Conservation (phyloP, 129 eudicot genomes). For the Flaveria bidentis region DNA sequence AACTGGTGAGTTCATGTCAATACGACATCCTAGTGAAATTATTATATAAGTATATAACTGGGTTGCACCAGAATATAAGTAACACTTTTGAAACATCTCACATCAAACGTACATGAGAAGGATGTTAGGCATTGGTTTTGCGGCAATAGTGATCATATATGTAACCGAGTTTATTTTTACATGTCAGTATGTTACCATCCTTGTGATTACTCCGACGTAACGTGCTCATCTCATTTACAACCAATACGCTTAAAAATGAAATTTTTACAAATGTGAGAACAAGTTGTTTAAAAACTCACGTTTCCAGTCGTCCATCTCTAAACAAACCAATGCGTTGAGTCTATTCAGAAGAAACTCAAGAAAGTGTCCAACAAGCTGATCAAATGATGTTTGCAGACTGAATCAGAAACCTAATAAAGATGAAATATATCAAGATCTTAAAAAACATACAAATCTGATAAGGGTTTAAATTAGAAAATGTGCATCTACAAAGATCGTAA, state of each 20-base stretch:
- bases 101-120: too few relatives aligned
- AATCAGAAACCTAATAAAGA: conserved; percentile 11
- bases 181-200: too few relatives aligned
- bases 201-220: too few relatives aligned
- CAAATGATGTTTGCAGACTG: conserved; percentile 3
- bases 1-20: too few relatives aligned
- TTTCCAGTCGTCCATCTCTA: conserved; percentile 38
- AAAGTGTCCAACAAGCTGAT: not conserved
- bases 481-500: not conserved
- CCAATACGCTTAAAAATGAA: too few relatives aligned
- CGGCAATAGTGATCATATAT: too few relatives aligned
- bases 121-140: too few relatives aligned
- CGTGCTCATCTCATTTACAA: too few relatives aligned
- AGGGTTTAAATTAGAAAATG: not conserved
- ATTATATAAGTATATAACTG: not conserved
- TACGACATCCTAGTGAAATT: not conserved
- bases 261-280: not conserved
- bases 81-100: not conserved
- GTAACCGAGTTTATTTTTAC: too few relatives aligned
- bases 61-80: not conserved
- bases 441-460: not conserved
- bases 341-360: not conserved
- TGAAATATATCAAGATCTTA: not conserved
- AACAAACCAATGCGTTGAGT: conserved; percentile 27
- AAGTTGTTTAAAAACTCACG: conserved; percentile 22